Base-by-base conservation (phyloP, 352 stramenopile species). In the Phytophthora chlamydospora region DNA sequence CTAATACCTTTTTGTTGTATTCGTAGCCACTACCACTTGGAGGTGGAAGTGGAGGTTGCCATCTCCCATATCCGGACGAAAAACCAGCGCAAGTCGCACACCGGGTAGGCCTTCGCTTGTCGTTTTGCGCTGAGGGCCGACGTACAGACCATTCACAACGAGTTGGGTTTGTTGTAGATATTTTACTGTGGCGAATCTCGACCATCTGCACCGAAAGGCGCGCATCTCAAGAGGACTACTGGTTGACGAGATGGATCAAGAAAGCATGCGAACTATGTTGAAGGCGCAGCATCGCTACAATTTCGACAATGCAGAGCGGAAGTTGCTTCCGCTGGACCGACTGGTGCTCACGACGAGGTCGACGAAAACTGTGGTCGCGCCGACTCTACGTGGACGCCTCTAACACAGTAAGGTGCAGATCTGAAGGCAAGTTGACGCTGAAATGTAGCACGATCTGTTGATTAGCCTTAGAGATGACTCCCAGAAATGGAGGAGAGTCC, bases 231-330 rank as follows among this genome's bases (percentile, higher is more conserved):
- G 76, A 51, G 80, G 77, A 19, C 48, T 89, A 13, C 17, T 52
- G 12, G 62, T 85, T 5, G 75, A 88, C 47, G 80, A 86, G 43
- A 51, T 41, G 17, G 76, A 86, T 55, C 80, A 89, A 60, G 66
- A 61, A 12, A 81, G 73, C 54, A 89, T 89, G 80, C 70, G 68
- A 16, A 62, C 64, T 36, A 56, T 88, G 50, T 66, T 90, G 21
- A 90, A 90, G 58, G 78, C 78, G n/a, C 80, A 90, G 54, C 66
- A 83, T 45, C 80, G 80, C n/a, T 85, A 70, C 64, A 59, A 71
- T 17, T 90, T 90, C 27, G 78, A 88, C 16, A 69, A 77, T 29
- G 74, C 80, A 51, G 80, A 88, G 45, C 65, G 73, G 50, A 67
- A 83, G 21, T 31, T 88, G 43, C 54, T 73, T 13, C 55, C 67